Evolutionary conservation across 768 basidiomycete species (phyloP).

Genomic region (Serendipita indica): DNA sequence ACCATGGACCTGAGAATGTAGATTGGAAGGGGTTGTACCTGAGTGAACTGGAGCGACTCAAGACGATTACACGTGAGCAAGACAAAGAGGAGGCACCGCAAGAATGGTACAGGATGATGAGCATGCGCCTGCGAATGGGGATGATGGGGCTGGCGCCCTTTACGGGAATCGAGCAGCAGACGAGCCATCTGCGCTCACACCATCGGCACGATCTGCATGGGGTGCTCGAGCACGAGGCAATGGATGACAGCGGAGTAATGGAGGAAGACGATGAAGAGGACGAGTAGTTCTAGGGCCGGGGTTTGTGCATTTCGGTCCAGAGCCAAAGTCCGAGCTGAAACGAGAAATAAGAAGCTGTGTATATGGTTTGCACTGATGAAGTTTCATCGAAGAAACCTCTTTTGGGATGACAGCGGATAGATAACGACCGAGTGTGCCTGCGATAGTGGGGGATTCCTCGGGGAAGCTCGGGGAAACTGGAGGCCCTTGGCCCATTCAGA

Average conservation of each 20-base stretch:
- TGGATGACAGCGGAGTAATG: neutral
- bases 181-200: neutral
- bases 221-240: neutral
- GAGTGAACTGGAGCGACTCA: conserved; percentile 63
- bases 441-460: no score
- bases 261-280: conserved; percentile 5
- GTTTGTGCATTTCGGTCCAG: neutral
- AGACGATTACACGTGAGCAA: conserved; percentile 64
- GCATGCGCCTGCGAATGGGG: conserved; percentile 59
- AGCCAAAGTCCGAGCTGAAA: neutral
- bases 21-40: conserved; percentile 62
- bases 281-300: conserved; percentile 7
- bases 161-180: neutral
- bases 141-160: conserved; percentile 27
- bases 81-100: conserved; percentile 67
- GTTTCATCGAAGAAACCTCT: neutral
- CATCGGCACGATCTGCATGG: neutral
- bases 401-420: no score
- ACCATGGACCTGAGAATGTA: conserved; percentile 3
- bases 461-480: no score
- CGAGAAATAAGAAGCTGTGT: neutral
- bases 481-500: no score
- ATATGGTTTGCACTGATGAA: neutral
- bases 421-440: no score
- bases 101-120: conserved; percentile 80